Evolutionary conservation across 2,329 filamentous ascomycete species (phyloP).

Genomic region (Fusarium sp.): DNA sequence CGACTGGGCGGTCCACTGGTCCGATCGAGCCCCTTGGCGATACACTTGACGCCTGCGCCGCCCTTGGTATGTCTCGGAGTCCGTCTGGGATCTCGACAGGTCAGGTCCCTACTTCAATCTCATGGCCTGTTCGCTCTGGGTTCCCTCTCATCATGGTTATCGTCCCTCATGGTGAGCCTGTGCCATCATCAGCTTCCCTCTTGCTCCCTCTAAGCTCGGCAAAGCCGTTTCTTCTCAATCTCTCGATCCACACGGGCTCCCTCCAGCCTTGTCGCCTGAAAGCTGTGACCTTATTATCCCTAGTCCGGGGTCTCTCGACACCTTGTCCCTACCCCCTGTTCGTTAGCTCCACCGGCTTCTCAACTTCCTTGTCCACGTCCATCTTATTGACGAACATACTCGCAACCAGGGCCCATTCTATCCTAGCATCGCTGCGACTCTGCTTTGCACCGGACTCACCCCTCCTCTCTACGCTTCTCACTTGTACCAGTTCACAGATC

Average conservation of each 20-base stretch:
- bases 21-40: slow-evolving; percentile 43
- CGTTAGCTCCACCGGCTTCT: slow-evolving; percentile 30
- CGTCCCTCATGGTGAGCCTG: neutral
- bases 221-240: slow-evolving; percentile 14
- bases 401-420: slow-evolving; percentile 33
- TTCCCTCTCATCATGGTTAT: slow-evolving; percentile 12
- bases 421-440: slow-evolving; percentile 41
- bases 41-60: slow-evolving; percentile 43
- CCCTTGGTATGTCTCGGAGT: slow-evolving; percentile 40
- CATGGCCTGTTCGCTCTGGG: slow-evolving; percentile 16
- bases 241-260: slow-evolving; percentile 12
- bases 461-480: slow-evolving; percentile 29
- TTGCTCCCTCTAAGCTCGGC: slow-evolving; percentile 10
- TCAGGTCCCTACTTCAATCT: slow-evolving; percentile 28
- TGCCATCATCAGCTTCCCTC: neutral
- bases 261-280: slow-evolving; percentile 37
- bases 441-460: slow-evolving; percentile 34
- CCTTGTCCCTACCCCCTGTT: slow-evolving; percentile 33
- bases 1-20: slow-evolving; percentile 42
- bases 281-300: slow-evolving; percentile 41
- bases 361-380: slow-evolving; percentile 38
- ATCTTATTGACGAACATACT: slow-evolving; percentile 40
- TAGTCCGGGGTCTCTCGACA: slow-evolving; percentile 35
- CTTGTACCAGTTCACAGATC: slow-evolving; percentile 41
- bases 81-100: slow-evolving; percentile 30